phyloP scores from a whole-genome alignment of 2,329 filamentous ascomycete species.

The Orbilia blumenaviensis region DNA sequence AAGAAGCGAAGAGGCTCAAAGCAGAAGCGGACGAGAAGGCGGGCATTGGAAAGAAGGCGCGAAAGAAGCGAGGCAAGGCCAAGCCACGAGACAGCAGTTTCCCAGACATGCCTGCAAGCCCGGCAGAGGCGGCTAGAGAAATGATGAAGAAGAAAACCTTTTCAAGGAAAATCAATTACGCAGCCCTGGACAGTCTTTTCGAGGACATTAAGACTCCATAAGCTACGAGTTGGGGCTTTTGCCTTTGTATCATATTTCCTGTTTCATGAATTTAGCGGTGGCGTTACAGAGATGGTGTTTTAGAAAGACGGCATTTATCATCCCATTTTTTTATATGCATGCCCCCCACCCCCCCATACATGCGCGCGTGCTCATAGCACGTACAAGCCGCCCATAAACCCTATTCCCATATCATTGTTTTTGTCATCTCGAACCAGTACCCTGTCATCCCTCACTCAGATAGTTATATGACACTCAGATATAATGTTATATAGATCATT shows the following conservation, averaged over 20 bases:
- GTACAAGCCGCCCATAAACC: too few relatives aligned
- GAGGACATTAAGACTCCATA: constrained; percentile 62
- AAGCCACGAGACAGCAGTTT: constrained; percentile 72
- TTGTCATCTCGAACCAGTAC: too few relatives aligned
- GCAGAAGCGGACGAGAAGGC: constrained; percentile 71
- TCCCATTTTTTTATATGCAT: neutral
- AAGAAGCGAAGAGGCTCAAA: constrained; percentile 83
- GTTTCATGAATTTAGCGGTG: constrained; percentile 5
- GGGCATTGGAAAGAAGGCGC: constrained; percentile 68
- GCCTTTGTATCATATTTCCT: neutral
- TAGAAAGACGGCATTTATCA: neutral
- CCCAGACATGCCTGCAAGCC: constrained; percentile 72
- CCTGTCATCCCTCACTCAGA: too few relatives aligned
- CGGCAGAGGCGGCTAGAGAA: constrained; percentile 74
- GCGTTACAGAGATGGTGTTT: neutral
- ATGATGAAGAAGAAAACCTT: constrained; percentile 74
- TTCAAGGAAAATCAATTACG: constrained; percentile 80
- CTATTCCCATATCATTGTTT: too few relatives aligned
- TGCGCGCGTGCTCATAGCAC: too few relatives aligned
- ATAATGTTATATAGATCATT: too few relatives aligned
- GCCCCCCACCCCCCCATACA: neutral
- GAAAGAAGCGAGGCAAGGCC: constrained; percentile 65
- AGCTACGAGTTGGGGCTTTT: constrained; percentile 57
- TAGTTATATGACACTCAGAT: too few relatives aligned
- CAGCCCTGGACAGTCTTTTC: constrained; percentile 70